Evolutionary conservation across 129 eudicot genomes (phyloP).

Genomic region (Cynara cardunculus): DNA sequence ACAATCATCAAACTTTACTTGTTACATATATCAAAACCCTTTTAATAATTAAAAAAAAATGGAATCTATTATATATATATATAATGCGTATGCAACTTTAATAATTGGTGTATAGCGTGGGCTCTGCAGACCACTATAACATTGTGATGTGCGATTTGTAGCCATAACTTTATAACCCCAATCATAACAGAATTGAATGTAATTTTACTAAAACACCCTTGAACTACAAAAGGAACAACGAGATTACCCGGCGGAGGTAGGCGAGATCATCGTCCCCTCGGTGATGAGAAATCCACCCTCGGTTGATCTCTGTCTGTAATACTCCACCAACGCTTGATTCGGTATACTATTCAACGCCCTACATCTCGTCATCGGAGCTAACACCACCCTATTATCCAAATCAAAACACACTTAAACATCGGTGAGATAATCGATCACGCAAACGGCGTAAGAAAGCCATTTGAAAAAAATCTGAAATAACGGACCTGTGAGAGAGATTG

Average conservation of each 20-base stretch:
- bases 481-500: conserved; percentile 81
- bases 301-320: conserved; percentile 77
- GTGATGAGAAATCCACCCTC: conserved; percentile 84
- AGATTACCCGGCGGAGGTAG: conserved; percentile 79
- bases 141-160: too few species aligned
- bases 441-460: background rate
- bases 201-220: conserved; percentile 14
- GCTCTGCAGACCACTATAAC: background rate
- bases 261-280: conserved; percentile 90
- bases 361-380: conserved; percentile 98
- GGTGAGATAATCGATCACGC: background rate
- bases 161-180: background rate
- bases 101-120: background rate
- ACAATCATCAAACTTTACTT: background rate
- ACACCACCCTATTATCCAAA: conserved; percentile 63
- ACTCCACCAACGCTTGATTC: conserved; percentile 61
- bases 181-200: background rate
- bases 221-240: background rate
- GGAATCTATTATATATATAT: too few species aligned
- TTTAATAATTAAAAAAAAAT: background rate
- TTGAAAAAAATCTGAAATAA: background rate
- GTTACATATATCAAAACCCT: conserved; percentile 5
- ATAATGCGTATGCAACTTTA: conserved; percentile 17
- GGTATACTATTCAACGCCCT: conserved; percentile 70
- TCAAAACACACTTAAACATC: background rate